Conservation (phyloP, 768 basidiomycete genomes). For the Naganishia vishniacii region DNA sequence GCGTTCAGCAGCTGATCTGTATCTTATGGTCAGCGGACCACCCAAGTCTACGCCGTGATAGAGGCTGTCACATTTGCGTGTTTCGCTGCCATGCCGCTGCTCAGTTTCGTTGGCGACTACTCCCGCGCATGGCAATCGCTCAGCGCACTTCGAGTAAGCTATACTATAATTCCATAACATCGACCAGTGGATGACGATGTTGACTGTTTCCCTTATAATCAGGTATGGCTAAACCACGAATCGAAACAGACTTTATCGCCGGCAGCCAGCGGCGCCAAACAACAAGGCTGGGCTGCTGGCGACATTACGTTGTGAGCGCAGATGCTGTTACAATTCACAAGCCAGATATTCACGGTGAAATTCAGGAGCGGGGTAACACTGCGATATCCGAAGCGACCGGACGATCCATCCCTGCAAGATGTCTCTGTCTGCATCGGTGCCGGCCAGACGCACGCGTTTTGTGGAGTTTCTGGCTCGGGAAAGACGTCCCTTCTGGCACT, state of each 20-base stretch:
- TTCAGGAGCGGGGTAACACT: constrained; percentile 34
- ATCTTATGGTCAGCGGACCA: not conserved
- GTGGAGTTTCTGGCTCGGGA: constrained; percentile 38
- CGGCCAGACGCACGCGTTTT: constrained; percentile 42
- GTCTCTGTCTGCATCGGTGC: constrained; percentile 35
- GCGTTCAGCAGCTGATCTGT: not conserved
- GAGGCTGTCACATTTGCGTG: not conserved
- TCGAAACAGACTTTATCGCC: constrained; percentile 25
- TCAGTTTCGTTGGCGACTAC: not conserved
- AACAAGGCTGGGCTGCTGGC: not conserved
- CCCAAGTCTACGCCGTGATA: not conserved
- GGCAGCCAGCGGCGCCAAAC: constrained; percentile 7
- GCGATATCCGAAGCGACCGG: constrained; percentile 37
- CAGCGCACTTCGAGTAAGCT: not conserved
- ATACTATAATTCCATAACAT: not conserved
- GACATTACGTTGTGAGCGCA: not conserved
- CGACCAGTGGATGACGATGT: not conserved
- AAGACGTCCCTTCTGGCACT: constrained; percentile 42
- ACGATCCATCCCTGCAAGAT: constrained; percentile 30
- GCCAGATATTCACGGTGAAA: no score
- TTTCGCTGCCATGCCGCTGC: not conserved
- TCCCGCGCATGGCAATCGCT: not conserved
- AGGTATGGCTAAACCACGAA: constrained; percentile 22
- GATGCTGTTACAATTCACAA: not conserved
- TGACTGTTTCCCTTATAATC: not conserved